phyloP scores from a whole-genome alignment of 2,329 filamentous ascomycete genomes.

The Alternaria longipes region DNA sequence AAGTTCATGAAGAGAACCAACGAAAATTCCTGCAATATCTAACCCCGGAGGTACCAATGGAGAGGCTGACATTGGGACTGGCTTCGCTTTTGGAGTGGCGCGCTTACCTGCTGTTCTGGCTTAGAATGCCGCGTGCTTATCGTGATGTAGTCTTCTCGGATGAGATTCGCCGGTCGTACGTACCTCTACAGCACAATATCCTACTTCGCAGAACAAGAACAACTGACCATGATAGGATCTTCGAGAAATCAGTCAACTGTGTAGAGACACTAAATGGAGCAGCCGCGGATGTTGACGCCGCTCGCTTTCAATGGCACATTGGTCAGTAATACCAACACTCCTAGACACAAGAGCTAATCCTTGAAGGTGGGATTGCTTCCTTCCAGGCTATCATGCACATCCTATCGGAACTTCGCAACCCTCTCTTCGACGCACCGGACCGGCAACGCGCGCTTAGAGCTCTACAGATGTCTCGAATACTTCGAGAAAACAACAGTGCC shows the following conservation, averaged over 20 bases:
- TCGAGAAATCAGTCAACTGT: constrained; percentile 51
- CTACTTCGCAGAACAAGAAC: not conserved
- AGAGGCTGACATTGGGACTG: constrained; percentile 44
- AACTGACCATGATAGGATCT: constrained; percentile 39
- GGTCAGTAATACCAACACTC: constrained; percentile 24
- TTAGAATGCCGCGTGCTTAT: constrained; percentile 50
- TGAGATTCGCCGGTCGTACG: constrained; percentile 48
- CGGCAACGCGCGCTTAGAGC: constrained; percentile 48
- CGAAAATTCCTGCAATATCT: constrained; percentile 45
- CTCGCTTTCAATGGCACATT: constrained; percentile 52
- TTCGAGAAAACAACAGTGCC: constrained; percentile 46
- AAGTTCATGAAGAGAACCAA: constrained; percentile 46
- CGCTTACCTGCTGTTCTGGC: constrained; percentile 51
- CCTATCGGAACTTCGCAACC: constrained; percentile 51
- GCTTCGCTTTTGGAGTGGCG: constrained; percentile 50
- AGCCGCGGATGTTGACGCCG: constrained; percentile 46
- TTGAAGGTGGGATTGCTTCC: constrained; percentile 41
- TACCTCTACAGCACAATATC: not conserved
- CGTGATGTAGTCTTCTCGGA: constrained; percentile 48
- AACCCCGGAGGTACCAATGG: constrained; percentile 42
- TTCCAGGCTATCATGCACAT: constrained; percentile 53
- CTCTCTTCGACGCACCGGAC: constrained; percentile 47
- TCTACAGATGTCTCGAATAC: constrained; percentile 41
- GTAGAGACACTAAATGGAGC: constrained; percentile 50
- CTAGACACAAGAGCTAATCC: constrained; percentile 15